These are phyloP conservation scores for Suhomyces coccinellae DNA, from an alignment of 1,139 yeast genomes.

Conservation along the genomic window DNA sequence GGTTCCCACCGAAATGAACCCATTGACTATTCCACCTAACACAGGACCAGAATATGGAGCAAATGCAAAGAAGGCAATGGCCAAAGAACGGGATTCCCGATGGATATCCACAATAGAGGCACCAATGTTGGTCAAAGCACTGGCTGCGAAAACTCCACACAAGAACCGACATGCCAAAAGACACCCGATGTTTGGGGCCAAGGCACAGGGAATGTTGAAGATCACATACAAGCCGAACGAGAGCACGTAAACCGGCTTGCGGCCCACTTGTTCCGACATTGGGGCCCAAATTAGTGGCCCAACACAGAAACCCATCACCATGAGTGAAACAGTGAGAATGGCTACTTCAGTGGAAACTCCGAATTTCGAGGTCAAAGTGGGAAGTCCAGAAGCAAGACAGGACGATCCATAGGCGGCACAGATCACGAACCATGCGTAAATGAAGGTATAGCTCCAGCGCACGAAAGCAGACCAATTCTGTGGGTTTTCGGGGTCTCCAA, in stretches of 20 bases:
- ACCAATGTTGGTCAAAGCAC: constrained; percentile 84
- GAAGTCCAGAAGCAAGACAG: constrained; percentile 82
- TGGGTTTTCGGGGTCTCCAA: constrained; percentile 83
- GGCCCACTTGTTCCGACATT: constrained; percentile 78
- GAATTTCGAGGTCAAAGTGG: constrained; percentile 60
- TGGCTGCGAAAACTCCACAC: constrained; percentile 83
- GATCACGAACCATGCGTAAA: constrained; percentile 68
- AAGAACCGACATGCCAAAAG: constrained; percentile 77
- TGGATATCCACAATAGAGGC: constrained; percentile 89
- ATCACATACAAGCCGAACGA: constrained; percentile 73
- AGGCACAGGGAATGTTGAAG: constrained; percentile 87
- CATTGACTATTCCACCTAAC: constrained; percentile 85
- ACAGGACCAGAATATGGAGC: constrained; percentile 95
- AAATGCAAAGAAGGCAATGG: constrained; percentile 87
- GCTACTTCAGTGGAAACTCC: constrained; percentile 77
- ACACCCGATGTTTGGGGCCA: constrained; percentile 81
- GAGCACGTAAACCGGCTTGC: constrained; percentile 79
- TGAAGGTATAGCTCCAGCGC: constrained; percentile 69
- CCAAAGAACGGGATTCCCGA: constrained; percentile 77
- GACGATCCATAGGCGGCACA: constrained; percentile 91
- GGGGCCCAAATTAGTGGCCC: constrained; percentile 95
- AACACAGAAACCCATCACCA: constrained; percentile 85
- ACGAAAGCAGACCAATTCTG: constrained; percentile 66
- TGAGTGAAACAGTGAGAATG: constrained; percentile 73
- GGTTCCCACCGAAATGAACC: constrained; percentile 74